phyloP scores from a whole-genome alignment of 139 green algal species.

The Chlamydomonas asymmetrica region DNA sequence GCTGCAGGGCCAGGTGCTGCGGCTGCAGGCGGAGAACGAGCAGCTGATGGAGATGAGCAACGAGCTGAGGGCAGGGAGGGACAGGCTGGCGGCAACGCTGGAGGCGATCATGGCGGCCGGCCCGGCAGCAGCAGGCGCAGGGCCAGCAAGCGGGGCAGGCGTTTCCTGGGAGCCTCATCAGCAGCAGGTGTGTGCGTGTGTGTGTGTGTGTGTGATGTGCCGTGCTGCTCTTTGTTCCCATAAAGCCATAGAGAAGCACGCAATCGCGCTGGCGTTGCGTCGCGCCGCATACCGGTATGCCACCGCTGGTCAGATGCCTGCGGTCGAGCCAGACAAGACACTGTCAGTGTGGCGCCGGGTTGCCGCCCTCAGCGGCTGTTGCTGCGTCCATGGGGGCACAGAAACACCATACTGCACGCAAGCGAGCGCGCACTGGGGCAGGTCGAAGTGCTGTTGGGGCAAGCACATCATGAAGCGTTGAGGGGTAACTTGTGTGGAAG shows the following conservation, averaged over 20 bases:
- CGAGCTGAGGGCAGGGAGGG: constrained; percentile 53
- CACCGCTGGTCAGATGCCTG: too few species aligned
- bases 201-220: not conserved
- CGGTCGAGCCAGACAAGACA: too few species aligned
- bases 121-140: not conserved
- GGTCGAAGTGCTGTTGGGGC: too few species aligned
- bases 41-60: constrained; percentile 77
- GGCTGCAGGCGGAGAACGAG: constrained; percentile 59
- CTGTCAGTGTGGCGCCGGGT: too few species aligned
- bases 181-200: constrained; percentile 1
- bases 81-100: constrained; percentile 13
- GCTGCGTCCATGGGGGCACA: too few species aligned
- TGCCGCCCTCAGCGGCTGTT: too few species aligned
- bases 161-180: not conserved
- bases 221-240: not conserved
- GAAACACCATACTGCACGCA: too few species aligned
- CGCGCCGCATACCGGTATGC: not conserved
- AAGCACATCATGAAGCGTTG: too few species aligned
- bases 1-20: constrained; percentile 14
- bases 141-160: not conserved
- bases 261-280: not conserved
- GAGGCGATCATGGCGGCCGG: not conserved
- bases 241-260: not conserved
- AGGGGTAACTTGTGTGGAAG: too few species aligned
- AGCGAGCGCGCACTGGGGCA: too few species aligned